A percentile compares a stretch with the other conserved stretches of the same genome.
phyloP scores from a whole-genome alignment of 2,329 filamentous ascomycete genomes.

The Pestalotiopsis fici region DNA sequence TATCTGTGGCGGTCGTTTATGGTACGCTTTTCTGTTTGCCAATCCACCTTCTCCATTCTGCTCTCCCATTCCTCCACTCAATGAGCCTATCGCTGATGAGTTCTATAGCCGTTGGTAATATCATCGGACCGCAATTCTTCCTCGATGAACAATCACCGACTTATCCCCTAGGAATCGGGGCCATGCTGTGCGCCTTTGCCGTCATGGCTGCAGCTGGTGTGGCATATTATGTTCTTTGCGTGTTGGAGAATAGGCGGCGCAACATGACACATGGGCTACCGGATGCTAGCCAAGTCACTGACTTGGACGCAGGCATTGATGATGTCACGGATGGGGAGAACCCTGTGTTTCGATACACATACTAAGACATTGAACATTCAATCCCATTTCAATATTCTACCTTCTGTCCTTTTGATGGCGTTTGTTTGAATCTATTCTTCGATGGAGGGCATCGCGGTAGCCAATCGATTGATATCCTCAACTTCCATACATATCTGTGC shows the following conservation, averaged over 20 bases:
- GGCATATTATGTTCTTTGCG: not conserved
- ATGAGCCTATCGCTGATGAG: not conserved
- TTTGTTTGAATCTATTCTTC: too few species aligned
- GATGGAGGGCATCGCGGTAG: too few species aligned
- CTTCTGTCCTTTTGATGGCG: too few species aligned
- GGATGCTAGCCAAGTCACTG: not conserved
- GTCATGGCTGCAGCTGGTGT: not conserved
- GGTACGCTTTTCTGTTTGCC: not conserved
- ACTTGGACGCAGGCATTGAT: not conserved
- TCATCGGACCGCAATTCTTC: constrained; percentile 31
- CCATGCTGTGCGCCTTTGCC: constrained; percentile 27
- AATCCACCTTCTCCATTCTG: not conserved
- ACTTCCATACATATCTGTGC: too few species aligned
- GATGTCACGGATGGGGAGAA: not conserved
- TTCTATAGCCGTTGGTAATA: constrained; percentile 27
- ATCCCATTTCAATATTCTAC: too few species aligned
- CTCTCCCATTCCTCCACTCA: not conserved
- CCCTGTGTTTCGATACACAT: not conserved
- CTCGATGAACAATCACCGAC: constrained; percentile 24
- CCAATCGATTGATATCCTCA: too few species aligned
- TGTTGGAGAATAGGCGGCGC: not conserved
- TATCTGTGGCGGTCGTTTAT: constrained; percentile 29
- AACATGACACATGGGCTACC: not conserved
- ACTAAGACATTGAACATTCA: not conserved
- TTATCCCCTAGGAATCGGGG: constrained; percentile 26